Base-by-base conservation (phyloP, 768 basidiomycete genomes). In the Leccinum arenicola region DNA sequence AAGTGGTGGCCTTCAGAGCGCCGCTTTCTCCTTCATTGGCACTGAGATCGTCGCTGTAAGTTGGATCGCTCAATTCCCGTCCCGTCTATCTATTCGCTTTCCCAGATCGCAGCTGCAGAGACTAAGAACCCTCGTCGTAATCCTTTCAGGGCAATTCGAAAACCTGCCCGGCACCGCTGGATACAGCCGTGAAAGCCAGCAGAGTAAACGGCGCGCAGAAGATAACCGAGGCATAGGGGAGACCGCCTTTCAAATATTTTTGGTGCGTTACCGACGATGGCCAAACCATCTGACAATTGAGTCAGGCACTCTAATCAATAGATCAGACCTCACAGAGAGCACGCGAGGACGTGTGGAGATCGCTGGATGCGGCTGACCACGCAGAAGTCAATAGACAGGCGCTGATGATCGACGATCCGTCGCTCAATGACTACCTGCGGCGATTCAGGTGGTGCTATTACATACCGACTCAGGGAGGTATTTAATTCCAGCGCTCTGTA, bases 351-450 rank as follows among this genome's bases (percentile, higher is more conserved):
- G 93, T 95, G 76, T 93, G 96, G 50, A 97, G 72, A 70, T 96
- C 93, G 70, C 88, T 89, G 23, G 87, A 88, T 6, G 91, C 92
- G 38, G 95, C 94, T 23, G 94, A 96, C 88, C 91, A 94, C 10
- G 95, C 94, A 3, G 93, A 92, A 38, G 89, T 92, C 62, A 98
- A 31, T 17, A 96, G 79, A 70, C 84, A 85, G 4, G 88, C 90
- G 23, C 23, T 23, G 23, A 23, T 23, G 23, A 68, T 92, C 93
- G 70, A 93, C 91, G 40, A 91, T 77, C 86, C 88, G 51, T 10
- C 9, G 21, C 33, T 3, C n/a, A 27, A 49, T 50, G 11, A 64
- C 55, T 17, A 58, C 25, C 2, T 12, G 33, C 19, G 31, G 36
- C 3, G 52, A 21, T 19, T 69, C 66, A 19, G 60, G 33, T 50